Percentiles rank a stretch among this genome's conserved stretches.
Evolutionary conservation across 1,284 basidiomycete genomes (phyloP).

Genomic region (Ceratobasidium sp.): DNA sequence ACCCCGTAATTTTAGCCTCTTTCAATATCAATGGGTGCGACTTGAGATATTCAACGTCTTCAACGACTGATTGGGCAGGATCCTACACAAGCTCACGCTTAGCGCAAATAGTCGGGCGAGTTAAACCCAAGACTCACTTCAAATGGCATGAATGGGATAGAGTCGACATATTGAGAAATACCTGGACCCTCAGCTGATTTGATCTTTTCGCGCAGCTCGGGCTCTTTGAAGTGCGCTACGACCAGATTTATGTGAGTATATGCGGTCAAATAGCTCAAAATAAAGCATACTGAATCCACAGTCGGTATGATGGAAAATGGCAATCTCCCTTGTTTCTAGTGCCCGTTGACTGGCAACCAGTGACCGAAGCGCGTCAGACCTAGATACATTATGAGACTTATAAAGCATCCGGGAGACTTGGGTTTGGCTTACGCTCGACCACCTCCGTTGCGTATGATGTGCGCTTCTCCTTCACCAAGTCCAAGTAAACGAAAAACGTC

Average conservation of each 20-base stretch:
- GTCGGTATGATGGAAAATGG: constrained; percentile 74
- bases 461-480: constrained; percentile 73
- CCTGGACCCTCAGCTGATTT: constrained; percentile 60
- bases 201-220: constrained; percentile 63
- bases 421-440: constrained; percentile 65
- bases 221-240: constrained; percentile 61
- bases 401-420: too few relatives aligned
- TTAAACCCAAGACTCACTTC: constrained; percentile 18
- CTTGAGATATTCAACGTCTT: constrained; percentile 50
- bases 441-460: constrained; percentile 77
- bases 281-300: constrained; percentile 71
- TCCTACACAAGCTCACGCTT: background rate
- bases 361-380: constrained; percentile 73
- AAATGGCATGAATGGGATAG: constrained; percentile 72
- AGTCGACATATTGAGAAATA: constrained; percentile 54
- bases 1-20: constrained; percentile 49
- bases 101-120: background rate
- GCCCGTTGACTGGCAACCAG: constrained; percentile 76
- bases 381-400: constrained; percentile 50
- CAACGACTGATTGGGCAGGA: constrained; percentile 30
- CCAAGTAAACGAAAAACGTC: constrained; percentile 72
- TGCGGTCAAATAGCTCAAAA: too few relatives aligned
- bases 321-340: constrained; percentile 75
- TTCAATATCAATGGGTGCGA: constrained; percentile 45
- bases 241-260: too few relatives aligned